These are phyloP conservation scores for Emericellopsis cladophorae DNA, from an alignment of 2,329 filamentous ascomycete genomes.

Conservation along the genomic window DNA sequence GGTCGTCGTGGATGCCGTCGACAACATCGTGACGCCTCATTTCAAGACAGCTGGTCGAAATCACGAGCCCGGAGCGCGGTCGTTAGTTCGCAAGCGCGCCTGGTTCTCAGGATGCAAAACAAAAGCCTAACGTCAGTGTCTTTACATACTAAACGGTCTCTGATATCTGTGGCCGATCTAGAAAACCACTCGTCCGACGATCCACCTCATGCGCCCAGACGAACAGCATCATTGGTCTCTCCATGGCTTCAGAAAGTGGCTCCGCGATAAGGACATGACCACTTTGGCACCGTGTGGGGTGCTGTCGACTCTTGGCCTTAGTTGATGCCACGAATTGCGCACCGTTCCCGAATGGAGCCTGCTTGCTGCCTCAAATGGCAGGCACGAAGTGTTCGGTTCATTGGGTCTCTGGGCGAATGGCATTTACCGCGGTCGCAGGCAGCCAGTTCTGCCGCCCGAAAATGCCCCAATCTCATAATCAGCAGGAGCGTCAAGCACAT, in stretches of 20 bases:
- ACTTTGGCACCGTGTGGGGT: slow-evolving; percentile 21
- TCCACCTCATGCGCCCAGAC: neutral
- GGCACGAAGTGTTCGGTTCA: slow-evolving; percentile 5
- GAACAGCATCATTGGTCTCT: neutral
- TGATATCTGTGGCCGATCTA: too few species aligned
- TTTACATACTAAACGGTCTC: neutral
- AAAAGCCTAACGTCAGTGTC: too few species aligned
- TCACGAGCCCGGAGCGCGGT: too few species aligned
- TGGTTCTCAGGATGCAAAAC: too few species aligned
- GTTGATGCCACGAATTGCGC: neutral
- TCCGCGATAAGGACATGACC: slow-evolving; percentile 6
- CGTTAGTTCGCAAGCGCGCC: too few species aligned
- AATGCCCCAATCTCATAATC: neutral
- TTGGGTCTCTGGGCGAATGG: too few species aligned
- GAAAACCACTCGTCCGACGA: neutral
- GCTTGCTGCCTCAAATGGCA: slow-evolving; percentile 13
- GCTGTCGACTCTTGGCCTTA: neutral
- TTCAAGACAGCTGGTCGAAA: too few species aligned
- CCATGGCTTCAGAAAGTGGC: neutral
- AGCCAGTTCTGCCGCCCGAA: too few species aligned
- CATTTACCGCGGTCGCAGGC: too few species aligned
- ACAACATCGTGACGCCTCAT: too few species aligned
- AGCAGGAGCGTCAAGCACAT: neutral
- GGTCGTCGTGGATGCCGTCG: too few species aligned
- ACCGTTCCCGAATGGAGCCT: too few species aligned